Base-by-base conservation (phyloP, 306 rosid species). In the Cucurbita argyrosperma region DNA sequence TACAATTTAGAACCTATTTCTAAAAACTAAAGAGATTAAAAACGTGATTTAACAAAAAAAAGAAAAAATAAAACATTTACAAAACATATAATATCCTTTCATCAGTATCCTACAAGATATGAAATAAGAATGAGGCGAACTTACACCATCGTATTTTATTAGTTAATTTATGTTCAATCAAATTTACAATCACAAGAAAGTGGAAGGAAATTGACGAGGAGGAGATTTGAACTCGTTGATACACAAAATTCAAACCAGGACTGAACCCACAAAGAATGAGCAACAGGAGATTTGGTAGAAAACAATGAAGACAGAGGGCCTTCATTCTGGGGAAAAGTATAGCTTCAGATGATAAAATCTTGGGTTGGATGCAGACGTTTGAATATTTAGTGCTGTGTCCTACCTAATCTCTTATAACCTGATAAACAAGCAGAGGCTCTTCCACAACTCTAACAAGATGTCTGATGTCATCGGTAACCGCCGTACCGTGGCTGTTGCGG, bases 401-500 rank as follows among this genome's bases (percentile, higher is more conserved):
- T 70, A 70, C 51, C 74, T 70, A 70, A 70, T 30, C 45, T 69
- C 45, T 69, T 13, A 30, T 50, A 23, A 8, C 59, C 59, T 47
- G 57, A 53, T 30, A 50, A 70, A 50, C 60, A 70, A 70, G 60
- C 74, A 35, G 26, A n/a, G 13, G 40, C n/a, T 69, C 74, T 50
- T 21, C 37, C 73, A 70, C 30, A 49, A 13, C 58, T 13, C 56
- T 46, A 69, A 46, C 43, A 70, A 21, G 11, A 42, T 18, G 77
- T 78, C 21, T 0, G 56, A 37, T 74, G 77, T 90, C 91, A 93
- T 86, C 88, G 82, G 78, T 89, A 89, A 0, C 89, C 73, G 10
- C 96, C 95, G 67, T 89, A 89, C 7, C 95, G 95, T 76, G 96
- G 95, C 79, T 79, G 99, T 79, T 88, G 99, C 60, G 90, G 86